Conservation (phyloP, 2,329 filamentous ascomycete genomes). For the Sarocladium strictum region DNA sequence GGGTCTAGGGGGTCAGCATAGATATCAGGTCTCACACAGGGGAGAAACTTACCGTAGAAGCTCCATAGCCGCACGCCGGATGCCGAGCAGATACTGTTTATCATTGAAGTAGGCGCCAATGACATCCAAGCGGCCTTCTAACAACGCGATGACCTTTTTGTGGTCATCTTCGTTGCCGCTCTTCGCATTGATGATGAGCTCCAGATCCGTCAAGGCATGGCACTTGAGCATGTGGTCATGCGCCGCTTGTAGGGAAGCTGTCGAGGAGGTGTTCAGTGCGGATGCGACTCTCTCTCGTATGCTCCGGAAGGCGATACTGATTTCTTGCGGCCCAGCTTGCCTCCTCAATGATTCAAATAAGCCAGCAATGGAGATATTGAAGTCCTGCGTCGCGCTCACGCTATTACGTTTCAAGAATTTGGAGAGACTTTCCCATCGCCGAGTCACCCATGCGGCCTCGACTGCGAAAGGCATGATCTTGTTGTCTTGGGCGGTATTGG, state of each 20-base stretch:
- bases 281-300: constrained; percentile 67
- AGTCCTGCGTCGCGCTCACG: constrained; percentile 50
- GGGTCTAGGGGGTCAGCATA: constrained; percentile 29
- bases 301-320: constrained; percentile 51
- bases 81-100: constrained; percentile 86
- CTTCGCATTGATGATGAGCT: constrained; percentile 58
- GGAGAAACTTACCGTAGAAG: constrained; percentile 52
- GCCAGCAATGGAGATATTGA: constrained; percentile 72
- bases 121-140: constrained; percentile 77
- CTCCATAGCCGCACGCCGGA: constrained; percentile 84
- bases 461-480: constrained; percentile 75
- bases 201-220: constrained; percentile 82
- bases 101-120: constrained; percentile 85
- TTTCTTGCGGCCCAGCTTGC: constrained; percentile 42
- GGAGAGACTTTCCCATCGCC: constrained; percentile 70
- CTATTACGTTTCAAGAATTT: constrained; percentile 56
- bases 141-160: constrained; percentile 24
- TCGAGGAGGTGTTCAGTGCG: constrained; percentile 69
- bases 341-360: constrained; percentile 54
- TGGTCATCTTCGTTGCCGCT: constrained; percentile 31
- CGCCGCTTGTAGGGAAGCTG: constrained; percentile 73
- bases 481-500: constrained; percentile 44
- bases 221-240: constrained; percentile 82
- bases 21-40: neutral
- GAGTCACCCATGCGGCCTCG: constrained; percentile 87